Base-by-base conservation (phyloP, 345 rosid species). In the Salix purpurea region DNA sequence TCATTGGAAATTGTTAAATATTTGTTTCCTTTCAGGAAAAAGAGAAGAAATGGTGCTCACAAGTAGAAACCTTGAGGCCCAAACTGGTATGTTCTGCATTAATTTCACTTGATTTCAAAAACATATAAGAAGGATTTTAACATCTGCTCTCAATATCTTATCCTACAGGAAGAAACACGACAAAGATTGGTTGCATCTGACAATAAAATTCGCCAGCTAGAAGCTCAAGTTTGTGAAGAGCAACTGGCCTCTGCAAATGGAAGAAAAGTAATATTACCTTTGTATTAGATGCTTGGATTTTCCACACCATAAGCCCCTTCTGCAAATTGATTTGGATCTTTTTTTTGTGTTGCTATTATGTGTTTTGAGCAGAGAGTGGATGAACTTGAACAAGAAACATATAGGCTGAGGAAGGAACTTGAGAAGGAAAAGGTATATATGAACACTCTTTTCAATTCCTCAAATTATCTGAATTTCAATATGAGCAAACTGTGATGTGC, bases 141-240 rank as follows among this genome's bases (percentile, higher is more conserved):
- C 28, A n/a, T 50, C 60, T 62, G 32, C 71, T 52, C 70, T 67
- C 37, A 72, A 75, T 77, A 67, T 7, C 24, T 42, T 76, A 5
- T 81, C 67, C 69, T 72, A 67, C 87, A 92, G 98, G 99, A 96
- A 80, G 97, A 92, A 72, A 87, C 94, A 4, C 89, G 99, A 85
- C 90, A 89, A 76, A 93, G 90, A 85, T 88, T 93, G 90, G 93
- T 93, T 58, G 71, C 44, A 39, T 89, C 99, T 56, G 98, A 93
- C 70, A 93, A 93, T 82, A 96, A 85, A 87, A 85, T 87, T 81
- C 96, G 99, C 65, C 97, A 89, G 86, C 89, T 96, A 72, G 99
- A 96, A 86, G 83, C 91, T 80, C 98, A 91, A 84, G 79, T 91
- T 80, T 84, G 84, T 32, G 91, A 91, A 82, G 92, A 88, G 86